A percentile compares a stretch with the other conserved stretches of the same genome.
Evolutionary conservation across 768 basidiomycete genomes (phyloP).

Genomic region (Lactifluus piperatus): DNA sequence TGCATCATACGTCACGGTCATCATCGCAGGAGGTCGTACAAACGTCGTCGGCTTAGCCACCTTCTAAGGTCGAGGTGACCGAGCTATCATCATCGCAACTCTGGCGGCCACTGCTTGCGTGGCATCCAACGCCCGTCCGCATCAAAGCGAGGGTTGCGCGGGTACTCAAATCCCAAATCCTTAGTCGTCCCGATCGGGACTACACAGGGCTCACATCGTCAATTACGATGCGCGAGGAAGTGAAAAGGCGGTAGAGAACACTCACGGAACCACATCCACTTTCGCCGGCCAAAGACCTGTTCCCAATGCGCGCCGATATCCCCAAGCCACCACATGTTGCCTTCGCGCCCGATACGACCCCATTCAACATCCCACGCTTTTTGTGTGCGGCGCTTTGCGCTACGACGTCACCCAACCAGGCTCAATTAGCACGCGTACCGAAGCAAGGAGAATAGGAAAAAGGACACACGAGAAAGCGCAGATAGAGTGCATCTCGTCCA

Average conservation of each 20-base stretch:
- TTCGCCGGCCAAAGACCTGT: no score
- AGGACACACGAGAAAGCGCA: no score
- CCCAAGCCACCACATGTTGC: no score
- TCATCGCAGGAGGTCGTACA: neutral
- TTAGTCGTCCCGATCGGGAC: conserved; percentile 44
- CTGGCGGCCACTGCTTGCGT: conserved; percentile 62
- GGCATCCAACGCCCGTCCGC: conserved; percentile 54
- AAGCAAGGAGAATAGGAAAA: no score
- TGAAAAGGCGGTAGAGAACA: no score
- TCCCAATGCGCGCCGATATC: no score
- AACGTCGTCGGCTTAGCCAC: neutral
- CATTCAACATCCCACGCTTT: no score
- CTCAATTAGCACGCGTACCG: no score
- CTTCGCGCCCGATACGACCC: no score
- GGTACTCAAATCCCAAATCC: conserved; percentile 60
- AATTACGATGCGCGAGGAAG: neutral
- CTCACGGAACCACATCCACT: no score
- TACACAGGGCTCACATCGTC: conserved; percentile 12
- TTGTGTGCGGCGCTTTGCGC: no score
- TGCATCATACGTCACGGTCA: neutral
- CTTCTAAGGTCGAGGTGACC: neutral
- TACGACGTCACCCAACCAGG: no score
- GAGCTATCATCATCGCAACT: conserved; percentile 37
- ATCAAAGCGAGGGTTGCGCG: conserved; percentile 68
- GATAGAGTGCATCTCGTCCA: conserved; percentile 45